These are phyloP conservation scores for Talaromyces nanjingensis DNA, from an alignment of 495 filamentous ascomycete genomes.

Conservation along the genomic window DNA sequence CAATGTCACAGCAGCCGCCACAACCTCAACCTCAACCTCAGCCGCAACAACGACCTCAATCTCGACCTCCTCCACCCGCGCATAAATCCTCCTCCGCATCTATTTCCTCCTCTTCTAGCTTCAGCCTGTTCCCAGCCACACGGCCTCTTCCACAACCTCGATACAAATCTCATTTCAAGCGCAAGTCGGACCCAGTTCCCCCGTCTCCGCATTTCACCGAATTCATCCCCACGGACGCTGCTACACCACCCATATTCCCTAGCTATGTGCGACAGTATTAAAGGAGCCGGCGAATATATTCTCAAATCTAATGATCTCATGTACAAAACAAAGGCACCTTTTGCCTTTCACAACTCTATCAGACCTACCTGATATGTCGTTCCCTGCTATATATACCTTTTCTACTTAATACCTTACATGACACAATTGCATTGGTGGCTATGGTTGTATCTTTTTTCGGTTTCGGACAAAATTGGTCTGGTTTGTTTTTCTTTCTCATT, in stretches of 20 bases:
- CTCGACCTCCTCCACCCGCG: neutral
- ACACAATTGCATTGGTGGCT: neutral
- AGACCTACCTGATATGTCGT: neutral
- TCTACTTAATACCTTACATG: neutral
- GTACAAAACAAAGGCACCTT: neutral
- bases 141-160: constrained; percentile 9
- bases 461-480: neutral
- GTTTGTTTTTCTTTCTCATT: too few relatives aligned
- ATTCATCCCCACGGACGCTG: neutral
- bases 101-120: constrained; percentile 10
- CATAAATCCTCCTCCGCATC: constrained; percentile 18
- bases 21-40: neutral
- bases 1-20: neutral
- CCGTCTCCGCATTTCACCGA: constrained; percentile 7
- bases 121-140: constrained; percentile 9
- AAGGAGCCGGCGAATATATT: neutral
- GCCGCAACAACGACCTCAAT: neutral
- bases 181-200: constrained; percentile 14
- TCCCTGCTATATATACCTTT: neutral
- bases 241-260: constrained; percentile 1
- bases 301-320: neutral
- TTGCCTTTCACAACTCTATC: neutral
- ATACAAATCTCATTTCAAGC: constrained; percentile 8
- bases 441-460: neutral
- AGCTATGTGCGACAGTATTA: constrained; percentile 3